Evolutionary conservation across 768 basidiomycete species (phyloP).

Genomic region (Kwoniella bestiolae): DNA sequence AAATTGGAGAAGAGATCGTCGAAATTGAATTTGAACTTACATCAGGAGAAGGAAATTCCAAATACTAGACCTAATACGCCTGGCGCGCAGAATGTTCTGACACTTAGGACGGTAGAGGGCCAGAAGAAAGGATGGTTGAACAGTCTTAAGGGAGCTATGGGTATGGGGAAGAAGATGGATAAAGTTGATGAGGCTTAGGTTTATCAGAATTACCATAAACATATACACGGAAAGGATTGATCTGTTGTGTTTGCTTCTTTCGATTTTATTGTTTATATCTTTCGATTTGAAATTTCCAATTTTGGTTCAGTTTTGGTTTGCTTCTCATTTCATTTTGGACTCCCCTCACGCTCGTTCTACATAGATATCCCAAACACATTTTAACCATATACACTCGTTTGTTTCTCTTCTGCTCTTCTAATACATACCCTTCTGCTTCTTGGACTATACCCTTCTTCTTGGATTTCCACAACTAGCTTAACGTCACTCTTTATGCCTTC

Average conservation of each 20-base stretch:
- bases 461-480: constrained; percentile 11
- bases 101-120: constrained; percentile 1
- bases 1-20: constrained; percentile 27
- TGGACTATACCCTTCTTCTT: not conserved
- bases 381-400: not conserved
- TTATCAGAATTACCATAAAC: not conserved
- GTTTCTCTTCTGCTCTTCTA: not conserved
- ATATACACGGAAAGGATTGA: not conserved
- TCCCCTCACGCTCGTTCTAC: not conserved
- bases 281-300: not conserved
- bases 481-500: constrained; percentile 19
- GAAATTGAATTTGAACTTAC: constrained; percentile 16
- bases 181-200: constrained; percentile 29
- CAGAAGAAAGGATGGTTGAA: constrained; percentile 27
- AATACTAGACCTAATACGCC: constrained; percentile 26
- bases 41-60: not conserved
- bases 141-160: constrained; percentile 30
- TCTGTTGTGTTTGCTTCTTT: not conserved
- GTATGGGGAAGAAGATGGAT: constrained; percentile 30
- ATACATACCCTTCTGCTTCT: too few relatives aligned
- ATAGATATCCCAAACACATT: too few relatives aligned
- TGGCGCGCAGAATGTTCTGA: constrained; percentile 20
- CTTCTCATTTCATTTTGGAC: not conserved
- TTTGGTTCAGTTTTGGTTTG: not conserved
- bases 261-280: not conserved